phyloP scores from a whole-genome alignment of 1,284 basidiomycete genomes.

The Cutaneotrichosporon sp. region DNA sequence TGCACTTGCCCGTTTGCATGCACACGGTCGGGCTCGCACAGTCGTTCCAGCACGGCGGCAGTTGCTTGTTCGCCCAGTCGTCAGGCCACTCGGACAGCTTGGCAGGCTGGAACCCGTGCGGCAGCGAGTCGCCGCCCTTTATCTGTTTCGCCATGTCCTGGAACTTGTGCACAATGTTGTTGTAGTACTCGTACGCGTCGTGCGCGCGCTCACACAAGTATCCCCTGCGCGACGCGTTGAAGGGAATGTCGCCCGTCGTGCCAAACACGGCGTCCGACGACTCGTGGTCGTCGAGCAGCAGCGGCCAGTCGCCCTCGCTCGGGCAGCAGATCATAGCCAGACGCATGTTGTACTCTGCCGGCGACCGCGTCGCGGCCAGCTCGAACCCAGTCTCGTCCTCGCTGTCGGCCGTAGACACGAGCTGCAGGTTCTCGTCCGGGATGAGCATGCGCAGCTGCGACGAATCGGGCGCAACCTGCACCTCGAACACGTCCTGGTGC shows the following conservation, averaged over 20 bases:
- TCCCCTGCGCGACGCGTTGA: constrained; percentile 38
- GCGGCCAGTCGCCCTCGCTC: constrained; percentile 43
- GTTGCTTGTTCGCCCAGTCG: constrained; percentile 39
- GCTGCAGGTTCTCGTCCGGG: constrained; percentile 27
- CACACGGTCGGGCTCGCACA: constrained; percentile 45
- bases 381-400: constrained; percentile 6
- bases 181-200: constrained; percentile 25
- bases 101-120: neutral
- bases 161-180: constrained; percentile 6
- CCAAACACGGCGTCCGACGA: constrained; percentile 43
- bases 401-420: constrained; percentile 16
- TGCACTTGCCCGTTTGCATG: constrained; percentile 46
- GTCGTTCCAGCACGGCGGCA: constrained; percentile 47
- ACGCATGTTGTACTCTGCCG: constrained; percentile 33
- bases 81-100: constrained; percentile 15
- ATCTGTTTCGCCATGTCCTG: neutral
- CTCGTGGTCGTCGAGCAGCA: constrained; percentile 46
- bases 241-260: constrained; percentile 40
- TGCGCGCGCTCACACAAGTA: constrained; percentile 38
- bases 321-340: constrained; percentile 46
- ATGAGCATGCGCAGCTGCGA: constrained; percentile 35
- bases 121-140: neutral
- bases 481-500: constrained; percentile 26
- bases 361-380: neutral
- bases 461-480: constrained; percentile 34